phyloP scores from a whole-genome alignment of 116 monocot genomes.

The Iris pallida region DNA sequence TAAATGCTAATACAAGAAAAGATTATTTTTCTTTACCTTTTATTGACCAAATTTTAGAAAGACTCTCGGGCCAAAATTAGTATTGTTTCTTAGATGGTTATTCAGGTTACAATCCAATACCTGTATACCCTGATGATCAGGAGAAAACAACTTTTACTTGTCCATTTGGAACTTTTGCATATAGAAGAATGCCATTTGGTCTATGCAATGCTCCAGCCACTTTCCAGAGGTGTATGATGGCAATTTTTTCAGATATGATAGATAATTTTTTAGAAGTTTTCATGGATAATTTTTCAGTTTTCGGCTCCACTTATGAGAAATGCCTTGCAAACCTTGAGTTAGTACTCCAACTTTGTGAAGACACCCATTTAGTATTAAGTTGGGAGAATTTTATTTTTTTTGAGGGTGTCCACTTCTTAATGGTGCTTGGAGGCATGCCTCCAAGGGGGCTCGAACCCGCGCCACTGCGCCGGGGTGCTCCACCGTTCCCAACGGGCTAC shows the following conservation, averaged over 20 bases:
- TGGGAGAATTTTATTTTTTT: too few species aligned
- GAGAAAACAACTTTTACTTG: constrained; percentile 6
- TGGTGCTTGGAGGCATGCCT: too few species aligned
- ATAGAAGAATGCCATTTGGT: background rate
- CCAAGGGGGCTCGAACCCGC: too few species aligned
- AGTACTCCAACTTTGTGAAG: background rate
- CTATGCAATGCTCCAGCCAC: background rate
- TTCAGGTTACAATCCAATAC: constrained; percentile 6
- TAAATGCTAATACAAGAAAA: background rate
- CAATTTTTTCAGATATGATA: constrained; percentile 5
- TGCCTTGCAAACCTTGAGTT: background rate
- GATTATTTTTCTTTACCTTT: constrained; percentile 2
- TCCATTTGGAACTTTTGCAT: constrained; percentile 2
- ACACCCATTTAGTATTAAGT: background rate
- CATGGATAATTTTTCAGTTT: constrained; percentile 4
- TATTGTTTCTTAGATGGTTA: constrained; percentile 8
- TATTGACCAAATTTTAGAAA: constrained; percentile 5
- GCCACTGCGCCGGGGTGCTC: too few species aligned
- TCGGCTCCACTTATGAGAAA: background rate
- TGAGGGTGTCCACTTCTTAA: too few species aligned
- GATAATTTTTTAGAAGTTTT: constrained; percentile 3
- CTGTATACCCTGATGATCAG: background rate
- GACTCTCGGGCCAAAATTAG: background rate
- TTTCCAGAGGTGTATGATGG: background rate
- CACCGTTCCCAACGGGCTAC: too few species aligned